Conservation (phyloP, 108 stramenopile genomes). For the Skeletonema potamos region DNA sequence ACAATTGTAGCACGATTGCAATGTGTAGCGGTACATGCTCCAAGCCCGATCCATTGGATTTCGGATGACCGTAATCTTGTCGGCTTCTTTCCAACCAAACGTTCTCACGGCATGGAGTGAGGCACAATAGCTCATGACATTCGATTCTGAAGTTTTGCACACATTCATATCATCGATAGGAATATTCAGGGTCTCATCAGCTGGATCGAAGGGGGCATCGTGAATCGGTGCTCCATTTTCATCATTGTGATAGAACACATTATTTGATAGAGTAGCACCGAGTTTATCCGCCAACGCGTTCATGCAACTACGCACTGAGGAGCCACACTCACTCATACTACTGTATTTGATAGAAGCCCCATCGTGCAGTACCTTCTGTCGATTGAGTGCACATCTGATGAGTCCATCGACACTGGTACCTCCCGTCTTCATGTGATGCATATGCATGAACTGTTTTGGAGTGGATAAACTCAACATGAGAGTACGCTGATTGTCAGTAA, state of each 20-base stretch:
- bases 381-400: slow-evolving; percentile 53
- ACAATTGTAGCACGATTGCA: slow-evolving; percentile 68
- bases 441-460: slow-evolving; percentile 75
- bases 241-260: slow-evolving; percentile 45
- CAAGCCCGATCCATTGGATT: slow-evolving; percentile 83
- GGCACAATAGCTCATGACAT: slow-evolving; percentile 71
- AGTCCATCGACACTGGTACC: slow-evolving; percentile 63
- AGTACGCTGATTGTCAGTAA: slow-evolving; percentile 25
- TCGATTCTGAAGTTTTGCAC: slow-evolving; percentile 37
- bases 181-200: slow-evolving; percentile 25
- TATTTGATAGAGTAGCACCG: slow-evolving; percentile 31
- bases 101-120: slow-evolving; percentile 55
- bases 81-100: slow-evolving; percentile 64
- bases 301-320: slow-evolving; percentile 24
- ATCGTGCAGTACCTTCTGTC: slow-evolving; percentile 29
- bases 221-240: slow-evolving; percentile 12
- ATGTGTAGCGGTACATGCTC: slow-evolving; percentile 79
- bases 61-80: slow-evolving; percentile 69
- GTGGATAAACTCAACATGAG: slow-evolving; percentile 15
- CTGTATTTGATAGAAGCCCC: slow-evolving; percentile 24
- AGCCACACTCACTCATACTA: slow-evolving; percentile 42
- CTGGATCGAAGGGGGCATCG: slow-evolving; percentile 37
- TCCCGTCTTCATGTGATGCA: slow-evolving; percentile 87
- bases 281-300: slow-evolving; percentile 22
- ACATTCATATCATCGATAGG: slow-evolving; percentile 33